Base-by-base conservation (phyloP, 257 asterid species). In the Galeopsis tetrahit region DNA sequence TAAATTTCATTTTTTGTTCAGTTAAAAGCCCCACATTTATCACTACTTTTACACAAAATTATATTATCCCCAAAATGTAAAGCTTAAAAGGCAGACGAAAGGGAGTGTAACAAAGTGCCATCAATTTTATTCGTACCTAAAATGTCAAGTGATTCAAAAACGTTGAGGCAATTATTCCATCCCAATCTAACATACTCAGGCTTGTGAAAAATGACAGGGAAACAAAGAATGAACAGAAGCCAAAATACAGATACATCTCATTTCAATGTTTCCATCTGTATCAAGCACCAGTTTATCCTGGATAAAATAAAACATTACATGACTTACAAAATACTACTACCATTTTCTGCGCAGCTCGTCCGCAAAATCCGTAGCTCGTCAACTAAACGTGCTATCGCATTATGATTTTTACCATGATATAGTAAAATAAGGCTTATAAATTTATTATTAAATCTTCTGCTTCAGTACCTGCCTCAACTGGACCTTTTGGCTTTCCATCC, bases 401-500 rank as follows among this genome's bases (percentile, higher is more conserved):
- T n/a, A 49, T 33, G 56, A 40, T 51, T 2, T 57, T 35, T 38
- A 52, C 32, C 10, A 43, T 38, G 63, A 32, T 40, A 6, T 14
- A 53, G 53, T 53, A 53, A n/a, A n/a, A 21, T 53, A 21, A 59
- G 9, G 31, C 48, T 64, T 10, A 42, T 36, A n/a, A 56, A 52
- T 52, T 42, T 43, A 17, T 42, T 58, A 10, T 81, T 79, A 89
- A 51, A 87, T 85, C 86, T 95, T 90, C 73, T 90, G 99, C 85
- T 92, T 90, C 82, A 95, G 68, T 67, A 92, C 99, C 74, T 95
- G 99, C 71, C 96, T 83, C 75, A 95, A 69, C 87, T 91, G 99
- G 79, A 95, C 66, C 85, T 92, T 95, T 33, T 85, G 97, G 72
- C 93, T 85, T 70, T 90, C 97, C 87, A 83, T 82, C 82, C 92